Evolutionary conservation across 208 protist species (phyloP), one percentile per base, ranked within the genome.

Genomic region (Acanthamoeba sp.): DNA sequence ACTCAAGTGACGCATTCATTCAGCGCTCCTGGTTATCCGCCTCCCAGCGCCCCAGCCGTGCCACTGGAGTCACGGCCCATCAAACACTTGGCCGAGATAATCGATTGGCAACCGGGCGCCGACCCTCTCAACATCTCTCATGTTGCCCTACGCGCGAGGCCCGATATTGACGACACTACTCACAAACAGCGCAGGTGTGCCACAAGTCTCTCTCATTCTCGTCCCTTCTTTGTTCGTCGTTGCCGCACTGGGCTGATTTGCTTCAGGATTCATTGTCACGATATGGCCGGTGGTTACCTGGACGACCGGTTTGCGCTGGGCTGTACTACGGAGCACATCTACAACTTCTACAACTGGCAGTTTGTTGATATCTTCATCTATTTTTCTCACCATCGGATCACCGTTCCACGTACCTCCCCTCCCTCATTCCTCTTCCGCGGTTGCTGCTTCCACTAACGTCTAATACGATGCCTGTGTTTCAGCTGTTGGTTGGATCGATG

Each of bases 321-420:
- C 52, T 40, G 59, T 48, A 24, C 32, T 82, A 73, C 36, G 50
- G 36, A 94, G 20, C 27, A 90, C 62, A 36, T 95, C 55, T 98
- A 98, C 96, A 98, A 97, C 64, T 95, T 98, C 27, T 93, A 88
- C 91, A 97, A 98, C 94, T 98, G 97, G 97, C 88, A 96, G 80
- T 95, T 96, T 45, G 84, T 96, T 42, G 98, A 98, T 89, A 95
- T 90, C 52, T 98, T 98, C 93, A 97, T 98, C 9, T 98, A 98
- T 96, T 98, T 98, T 87, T 97, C 97, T 2, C 98, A 98, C 91
- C 73, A 97, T 66, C 96, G 97, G 62, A 95, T 99, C 40, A 96
- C 96, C 22, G 95, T 98, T 50, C 98, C 98, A 38, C 98, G 93
- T 94, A 94, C 42, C 18, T 71, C 1, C 29, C 45, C 32, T 55